Percentiles rank a stretch among this genome's conserved stretches.
These are phyloP conservation scores for Hondaea fermentalgiana DNA, from an alignment of 108 stramenopile genomes.

Conservation along the genomic window DNA sequence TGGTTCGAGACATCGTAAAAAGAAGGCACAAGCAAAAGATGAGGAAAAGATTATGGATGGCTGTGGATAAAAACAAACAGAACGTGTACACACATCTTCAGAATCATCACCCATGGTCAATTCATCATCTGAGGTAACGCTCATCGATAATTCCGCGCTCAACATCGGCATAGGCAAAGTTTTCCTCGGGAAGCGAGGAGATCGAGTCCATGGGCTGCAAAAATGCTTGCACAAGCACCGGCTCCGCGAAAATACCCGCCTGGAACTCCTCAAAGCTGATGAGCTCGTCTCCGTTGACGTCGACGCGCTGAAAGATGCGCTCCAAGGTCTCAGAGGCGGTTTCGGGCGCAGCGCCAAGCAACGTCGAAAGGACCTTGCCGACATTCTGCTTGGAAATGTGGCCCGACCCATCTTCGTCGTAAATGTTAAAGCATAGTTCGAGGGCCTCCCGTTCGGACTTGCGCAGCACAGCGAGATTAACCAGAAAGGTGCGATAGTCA, in stretches of 20 bases:
- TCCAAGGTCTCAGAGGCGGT: background rate
- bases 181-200: background rate
- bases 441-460: background rate
- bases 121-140: background rate
- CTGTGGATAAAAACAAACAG: no score
- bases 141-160: background rate
- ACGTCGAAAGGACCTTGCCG: background rate
- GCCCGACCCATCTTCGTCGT: background rate
- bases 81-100: no score
- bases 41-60: no score
- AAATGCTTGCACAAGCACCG: slow-evolving; percentile 1
- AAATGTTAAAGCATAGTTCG: background rate
- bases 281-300: background rate
- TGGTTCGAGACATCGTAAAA: no score
- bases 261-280: background rate
- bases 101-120: no score
- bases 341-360: background rate
- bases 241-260: slow-evolving; percentile 2
- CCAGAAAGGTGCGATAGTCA: background rate
- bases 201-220: background rate
- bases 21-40: no score
- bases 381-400: background rate
- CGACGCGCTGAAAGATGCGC: background rate
- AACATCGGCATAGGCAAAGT: background rate
- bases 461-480: background rate